phyloP scores from a whole-genome alignment of 352 stramenopile genomes.

The Globisporangium cederbergense region DNA sequence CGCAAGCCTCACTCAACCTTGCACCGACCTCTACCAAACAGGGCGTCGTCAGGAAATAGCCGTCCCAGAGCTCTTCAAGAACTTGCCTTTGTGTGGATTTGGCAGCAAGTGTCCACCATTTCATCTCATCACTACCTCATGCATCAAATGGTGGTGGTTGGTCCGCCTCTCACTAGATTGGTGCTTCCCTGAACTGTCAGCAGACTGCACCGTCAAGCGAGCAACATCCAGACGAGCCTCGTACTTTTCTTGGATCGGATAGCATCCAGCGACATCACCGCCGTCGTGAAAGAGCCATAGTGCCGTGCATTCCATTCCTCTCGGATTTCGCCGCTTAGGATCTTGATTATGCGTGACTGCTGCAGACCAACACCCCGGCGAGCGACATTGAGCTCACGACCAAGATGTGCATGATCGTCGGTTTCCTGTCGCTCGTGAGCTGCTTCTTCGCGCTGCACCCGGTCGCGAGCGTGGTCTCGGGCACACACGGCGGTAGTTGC shows the following conservation, averaged over 20 bases:
- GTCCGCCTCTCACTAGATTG: not conserved
- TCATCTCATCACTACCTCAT: no score
- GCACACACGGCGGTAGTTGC: constrained; percentile 19
- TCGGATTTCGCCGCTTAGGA: no score
- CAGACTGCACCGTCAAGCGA: not conserved
- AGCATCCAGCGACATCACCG: not conserved
- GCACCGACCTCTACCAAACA: no score
- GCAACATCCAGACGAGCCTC: not conserved
- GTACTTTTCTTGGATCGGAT: not conserved
- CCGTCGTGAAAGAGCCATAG: not conserved
- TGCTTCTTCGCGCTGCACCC: constrained; percentile 28
- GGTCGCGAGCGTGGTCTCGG: constrained; percentile 4
- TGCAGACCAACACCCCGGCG: constrained; percentile 23
- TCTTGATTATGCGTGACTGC: constrained; percentile 12
- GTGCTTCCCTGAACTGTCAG: not conserved
- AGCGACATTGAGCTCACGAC: constrained; percentile 14
- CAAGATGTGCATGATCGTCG: constrained; percentile 19
- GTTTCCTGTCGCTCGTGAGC: constrained; percentile 28
- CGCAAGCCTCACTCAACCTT: no score
- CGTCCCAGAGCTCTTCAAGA: no score
- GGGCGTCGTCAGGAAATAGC: no score
- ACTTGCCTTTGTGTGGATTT: no score
- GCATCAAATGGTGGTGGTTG: no score
- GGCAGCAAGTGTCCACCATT: no score
- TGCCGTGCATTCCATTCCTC: not conserved